phyloP scores from a whole-genome alignment of 1,284 basidiomycete genomes.

The Phellopilus nigrolimitatus region DNA sequence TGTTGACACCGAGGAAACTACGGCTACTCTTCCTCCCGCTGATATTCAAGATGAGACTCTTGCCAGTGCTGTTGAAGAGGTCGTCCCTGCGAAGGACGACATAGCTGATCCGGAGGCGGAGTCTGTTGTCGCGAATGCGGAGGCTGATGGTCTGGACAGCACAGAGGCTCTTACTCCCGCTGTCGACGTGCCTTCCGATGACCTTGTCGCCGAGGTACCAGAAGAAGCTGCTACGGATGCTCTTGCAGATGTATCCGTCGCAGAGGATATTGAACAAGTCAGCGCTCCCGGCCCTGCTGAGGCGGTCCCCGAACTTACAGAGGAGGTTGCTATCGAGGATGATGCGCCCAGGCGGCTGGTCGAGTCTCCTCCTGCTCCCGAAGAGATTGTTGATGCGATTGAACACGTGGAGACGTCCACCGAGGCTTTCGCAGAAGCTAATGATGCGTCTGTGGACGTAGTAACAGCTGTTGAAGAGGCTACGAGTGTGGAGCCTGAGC shows the following conservation, averaged over 20 bases:
- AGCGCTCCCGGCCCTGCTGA: no score
- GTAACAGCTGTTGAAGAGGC: no score
- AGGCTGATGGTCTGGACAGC: background rate
- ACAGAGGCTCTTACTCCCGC: no score
- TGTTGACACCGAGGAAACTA: background rate
- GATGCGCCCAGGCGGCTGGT: no score
- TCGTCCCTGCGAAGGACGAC: slow-evolving; percentile 3
- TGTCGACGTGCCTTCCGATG: no score
- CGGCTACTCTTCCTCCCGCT: background rate
- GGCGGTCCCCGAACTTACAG: no score
- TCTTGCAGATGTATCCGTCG: background rate
- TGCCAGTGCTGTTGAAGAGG: background rate
- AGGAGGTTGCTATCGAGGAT: no score
- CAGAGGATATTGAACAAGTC: no score
- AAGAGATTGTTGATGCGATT: background rate
- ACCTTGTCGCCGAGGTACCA: no score
- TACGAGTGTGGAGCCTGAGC: no score
- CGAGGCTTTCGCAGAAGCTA: background rate
- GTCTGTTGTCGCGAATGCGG: background rate
- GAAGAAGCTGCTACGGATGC: background rate
- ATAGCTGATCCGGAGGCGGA: slow-evolving; percentile 3
- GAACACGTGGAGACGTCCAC: background rate
- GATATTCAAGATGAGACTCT: slow-evolving; percentile 5
- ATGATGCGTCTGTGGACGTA: no score
- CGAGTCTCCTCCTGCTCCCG: background rate